Evolutionary conservation across 1,284 basidiomycete species (phyloP).

Genomic region (Cutaneotrichosporon arboriforme): DNA sequence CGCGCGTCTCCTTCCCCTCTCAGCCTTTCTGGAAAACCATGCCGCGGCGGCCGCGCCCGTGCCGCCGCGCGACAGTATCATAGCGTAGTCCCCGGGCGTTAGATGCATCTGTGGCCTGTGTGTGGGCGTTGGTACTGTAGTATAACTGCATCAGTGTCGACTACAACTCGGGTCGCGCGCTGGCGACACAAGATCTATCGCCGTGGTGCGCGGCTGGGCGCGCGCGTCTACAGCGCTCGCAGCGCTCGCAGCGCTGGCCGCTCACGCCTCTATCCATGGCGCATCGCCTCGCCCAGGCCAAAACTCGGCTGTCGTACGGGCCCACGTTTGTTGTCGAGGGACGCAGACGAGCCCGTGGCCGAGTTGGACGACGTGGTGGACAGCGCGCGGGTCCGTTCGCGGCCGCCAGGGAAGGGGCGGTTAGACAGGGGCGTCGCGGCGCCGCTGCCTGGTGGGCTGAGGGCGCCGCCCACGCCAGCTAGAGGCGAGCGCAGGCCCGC

Average conservation of each 20-base stretch:
- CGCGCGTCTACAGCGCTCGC: too few species aligned
- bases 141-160: not conserved
- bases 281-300: slow-evolving; percentile 14
- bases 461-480: not conserved
- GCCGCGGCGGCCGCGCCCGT: too few species aligned
- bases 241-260: not conserved
- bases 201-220: too few species aligned
- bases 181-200: too few species aligned
- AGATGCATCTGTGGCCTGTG: not conserved
- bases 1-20: not conserved
- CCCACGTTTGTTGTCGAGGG: not conserved
- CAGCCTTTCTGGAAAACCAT: too few species aligned
- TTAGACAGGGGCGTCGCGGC: slow-evolving; percentile 7
- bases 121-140: not conserved
- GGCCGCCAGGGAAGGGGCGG: not conserved
- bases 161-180: too few species aligned
- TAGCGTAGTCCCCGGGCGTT: not conserved
- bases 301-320: slow-evolving; percentile 6
- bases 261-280: not conserved
- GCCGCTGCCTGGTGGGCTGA: slow-evolving; percentile 9
- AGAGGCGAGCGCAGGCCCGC: not conserved
- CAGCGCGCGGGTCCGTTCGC: not conserved
- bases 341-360: not conserved
- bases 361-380: not conserved
- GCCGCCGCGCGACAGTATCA: not conserved